phyloP scores from a whole-genome alignment of 805 yeast species.

The Ogataea allantospora region DNA sequence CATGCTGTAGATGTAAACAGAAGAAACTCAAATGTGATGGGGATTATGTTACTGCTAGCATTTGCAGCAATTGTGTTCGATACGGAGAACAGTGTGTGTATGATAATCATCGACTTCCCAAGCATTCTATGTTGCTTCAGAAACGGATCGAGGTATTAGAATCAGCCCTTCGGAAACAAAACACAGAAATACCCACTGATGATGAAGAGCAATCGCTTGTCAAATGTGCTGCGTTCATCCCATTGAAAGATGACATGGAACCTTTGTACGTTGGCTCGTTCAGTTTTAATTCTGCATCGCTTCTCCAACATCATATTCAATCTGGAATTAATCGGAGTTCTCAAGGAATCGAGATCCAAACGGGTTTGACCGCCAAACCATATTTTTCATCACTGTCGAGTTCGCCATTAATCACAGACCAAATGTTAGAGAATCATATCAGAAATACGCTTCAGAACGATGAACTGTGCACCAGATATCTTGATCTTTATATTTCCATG shows the following conservation, averaged over 20 bases:
- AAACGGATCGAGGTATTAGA: constrained; percentile 9
- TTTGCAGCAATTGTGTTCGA: constrained; percentile 10
- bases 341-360: too few species aligned
- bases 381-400: too few species aligned
- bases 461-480: constrained; percentile 1
- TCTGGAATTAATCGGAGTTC: background rate
- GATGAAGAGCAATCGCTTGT: constrained; percentile 4
- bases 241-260: constrained; percentile 19
- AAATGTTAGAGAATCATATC: constrained; percentile 1
- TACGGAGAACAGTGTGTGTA: constrained; percentile 12
- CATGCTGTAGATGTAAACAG: constrained; percentile 15
- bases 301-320: constrained; percentile 10
- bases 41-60: background rate
- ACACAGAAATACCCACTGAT: background rate
- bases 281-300: constrained; percentile 16
- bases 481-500: constrained; percentile 6
- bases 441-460: constrained; percentile 5
- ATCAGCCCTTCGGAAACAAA: background rate
- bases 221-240: constrained; percentile 18
- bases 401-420: constrained; percentile 1
- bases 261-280: constrained; percentile 17
- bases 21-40: constrained; percentile 17
- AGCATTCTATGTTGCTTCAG: constrained; percentile 9
- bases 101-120: constrained; percentile 9
- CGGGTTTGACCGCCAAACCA: too few species aligned